Conservation (phyloP, 164 flowering plant species). For the Stephania yunnanensis region DNA sequence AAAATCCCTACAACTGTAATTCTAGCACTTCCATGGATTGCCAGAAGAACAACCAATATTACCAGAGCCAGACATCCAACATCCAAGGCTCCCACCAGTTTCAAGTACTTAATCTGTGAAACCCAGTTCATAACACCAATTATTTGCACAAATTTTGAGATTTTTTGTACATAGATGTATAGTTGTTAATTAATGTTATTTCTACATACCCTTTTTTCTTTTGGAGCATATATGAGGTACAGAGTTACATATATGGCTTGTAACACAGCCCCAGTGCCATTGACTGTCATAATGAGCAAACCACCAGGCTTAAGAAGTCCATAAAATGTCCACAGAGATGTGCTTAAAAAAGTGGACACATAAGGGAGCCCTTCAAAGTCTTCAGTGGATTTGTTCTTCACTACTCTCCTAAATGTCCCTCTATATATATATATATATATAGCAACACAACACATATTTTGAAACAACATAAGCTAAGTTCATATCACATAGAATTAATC, state of each 20-base stretch:
- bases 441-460: background rate
- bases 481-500: too few species aligned
- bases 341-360: slow-evolving; percentile 52
- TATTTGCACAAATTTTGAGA: background rate
- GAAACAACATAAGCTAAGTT: too few species aligned
- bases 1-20: slow-evolving; percentile 47
- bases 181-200: background rate
- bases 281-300: slow-evolving; percentile 51
- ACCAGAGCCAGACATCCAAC: slow-evolving; percentile 46
- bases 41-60: slow-evolving; percentile 39
- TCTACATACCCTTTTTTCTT: slow-evolving; percentile 38
- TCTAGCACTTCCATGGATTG: slow-evolving; percentile 28
- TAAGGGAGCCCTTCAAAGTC: slow-evolving; percentile 59
- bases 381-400: slow-evolving; percentile 71
- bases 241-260: slow-evolving; percentile 56
- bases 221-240: slow-evolving; percentile 58
- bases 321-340: slow-evolving; percentile 69
- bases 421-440: slow-evolving; percentile 22
- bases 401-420: slow-evolving; percentile 43
- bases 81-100: slow-evolving; percentile 35
- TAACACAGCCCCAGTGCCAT: slow-evolving; percentile 51
- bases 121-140: background rate
- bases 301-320: slow-evolving; percentile 73
- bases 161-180: background rate
- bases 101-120: slow-evolving; percentile 40